These are phyloP conservation scores for Hypoxylon intermedium DNA, from an alignment of 495 filamentous ascomycete species.

Conservation along the genomic window DNA sequence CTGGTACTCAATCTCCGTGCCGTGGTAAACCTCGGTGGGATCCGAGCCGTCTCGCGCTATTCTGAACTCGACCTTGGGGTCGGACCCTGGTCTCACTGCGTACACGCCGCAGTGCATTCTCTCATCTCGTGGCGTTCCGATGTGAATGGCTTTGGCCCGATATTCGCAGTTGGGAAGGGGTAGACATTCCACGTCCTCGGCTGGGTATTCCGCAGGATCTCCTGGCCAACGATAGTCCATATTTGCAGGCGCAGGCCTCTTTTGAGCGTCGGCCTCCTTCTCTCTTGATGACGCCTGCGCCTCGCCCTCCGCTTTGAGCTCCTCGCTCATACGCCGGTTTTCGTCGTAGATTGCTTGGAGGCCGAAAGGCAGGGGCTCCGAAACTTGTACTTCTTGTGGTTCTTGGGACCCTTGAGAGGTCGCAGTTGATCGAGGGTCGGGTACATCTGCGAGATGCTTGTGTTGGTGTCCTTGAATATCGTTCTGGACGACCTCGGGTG, in stretches of 20 bases:
- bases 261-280: neutral
- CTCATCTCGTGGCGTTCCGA: slow-evolving; percentile 1
- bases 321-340: neutral
- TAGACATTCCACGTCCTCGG: neutral
- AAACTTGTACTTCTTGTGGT: too few relatives aligned
- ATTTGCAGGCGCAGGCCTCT: neutral
- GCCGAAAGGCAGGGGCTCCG: neutral
- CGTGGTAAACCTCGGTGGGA: neutral
- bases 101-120: slow-evolving; percentile 1
- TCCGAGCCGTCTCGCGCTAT: slow-evolving; percentile 1
- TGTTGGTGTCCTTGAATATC: too few relatives aligned
- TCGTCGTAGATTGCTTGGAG: neutral
- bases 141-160: slow-evolving; percentile 18
- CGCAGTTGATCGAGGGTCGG: too few relatives aligned
- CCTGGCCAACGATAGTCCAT: slow-evolving; percentile 9
- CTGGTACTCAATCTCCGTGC: neutral
- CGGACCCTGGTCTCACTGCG: neutral
- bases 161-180: slow-evolving; percentile 2
- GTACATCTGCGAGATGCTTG: too few relatives aligned
- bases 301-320: neutral
- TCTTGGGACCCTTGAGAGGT: neutral
- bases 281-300: too few relatives aligned
- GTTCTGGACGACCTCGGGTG: too few relatives aligned
- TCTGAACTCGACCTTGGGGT: slow-evolving; percentile 5
- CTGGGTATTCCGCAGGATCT: slow-evolving; percentile 1